Evolutionary conservation across 2,329 filamentous ascomycete species (phyloP).

Genomic region (Alternaria sp.): DNA sequence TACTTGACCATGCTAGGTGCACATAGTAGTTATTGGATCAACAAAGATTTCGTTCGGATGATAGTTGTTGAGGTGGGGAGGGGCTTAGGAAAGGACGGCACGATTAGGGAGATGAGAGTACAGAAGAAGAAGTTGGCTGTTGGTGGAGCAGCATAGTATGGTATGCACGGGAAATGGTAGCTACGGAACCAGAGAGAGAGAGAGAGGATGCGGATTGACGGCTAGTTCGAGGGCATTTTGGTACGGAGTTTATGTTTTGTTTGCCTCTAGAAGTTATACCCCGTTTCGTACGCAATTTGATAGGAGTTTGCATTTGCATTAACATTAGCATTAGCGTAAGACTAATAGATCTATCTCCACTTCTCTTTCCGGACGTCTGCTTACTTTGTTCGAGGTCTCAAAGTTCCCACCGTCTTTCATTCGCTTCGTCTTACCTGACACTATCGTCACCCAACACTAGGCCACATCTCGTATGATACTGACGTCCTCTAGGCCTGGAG

Average conservation of each 20-base stretch:
- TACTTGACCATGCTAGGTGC: slow-evolving; percentile 97
- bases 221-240: neutral
- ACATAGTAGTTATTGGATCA: slow-evolving; percentile 92
- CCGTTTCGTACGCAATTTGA: neutral
- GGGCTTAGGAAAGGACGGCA: slow-evolving; percentile 69
- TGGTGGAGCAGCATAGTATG: neutral
- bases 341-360: neutral
- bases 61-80: slow-evolving; percentile 88
- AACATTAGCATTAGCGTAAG: neutral
- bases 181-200: neutral
- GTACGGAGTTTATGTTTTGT: neutral
- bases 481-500: neutral
- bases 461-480: neutral
- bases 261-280: neutral
- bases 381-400: neutral
- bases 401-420: neutral
- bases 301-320: neutral
- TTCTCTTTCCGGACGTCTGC: neutral
- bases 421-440: neutral
- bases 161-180: neutral
- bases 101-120: slow-evolving; percentile 62
- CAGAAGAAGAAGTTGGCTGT: slow-evolving; percentile 57
- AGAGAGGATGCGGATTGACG: neutral
- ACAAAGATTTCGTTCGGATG: slow-evolving; percentile 87
- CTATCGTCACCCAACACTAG: neutral